A percentile compares a stretch with the other conserved stretches of the same genome.
These are phyloP conservation scores for Coemansia erecta DNA, from an alignment of 192 early-diverging fungal genomes.

Conservation along the genomic window DNA sequence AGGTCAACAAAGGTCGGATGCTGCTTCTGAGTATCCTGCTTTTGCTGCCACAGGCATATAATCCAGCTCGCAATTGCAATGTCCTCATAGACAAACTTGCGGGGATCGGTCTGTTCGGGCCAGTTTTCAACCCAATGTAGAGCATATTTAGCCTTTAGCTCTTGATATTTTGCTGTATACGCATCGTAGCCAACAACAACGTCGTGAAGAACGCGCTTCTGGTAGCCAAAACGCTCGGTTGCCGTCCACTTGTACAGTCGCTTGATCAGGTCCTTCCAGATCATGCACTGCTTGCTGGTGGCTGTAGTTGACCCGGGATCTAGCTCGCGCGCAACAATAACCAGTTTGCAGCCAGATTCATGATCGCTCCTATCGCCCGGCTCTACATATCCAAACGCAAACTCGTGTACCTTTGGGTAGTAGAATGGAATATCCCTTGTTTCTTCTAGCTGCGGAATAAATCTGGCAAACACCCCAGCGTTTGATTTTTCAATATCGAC, in stretches of 20 bases:
- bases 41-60: slow-evolving; percentile 68
- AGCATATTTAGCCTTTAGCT: slow-evolving; percentile 69
- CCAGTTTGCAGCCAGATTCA: slow-evolving; percentile 4
- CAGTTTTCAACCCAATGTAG: slow-evolving; percentile 66
- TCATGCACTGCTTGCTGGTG: slow-evolving; percentile 56
- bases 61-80: slow-evolving; percentile 83
- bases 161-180: slow-evolving; percentile 62
- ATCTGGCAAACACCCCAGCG: slow-evolving; percentile 20
- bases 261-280: slow-evolving; percentile 64
- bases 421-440: slow-evolving; percentile 46
- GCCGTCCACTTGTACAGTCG: slow-evolving; percentile 71
- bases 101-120: slow-evolving; percentile 81
- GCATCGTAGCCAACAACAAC: slow-evolving; percentile 65
- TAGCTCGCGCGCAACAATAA: slow-evolving; percentile 28
- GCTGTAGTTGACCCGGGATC: slow-evolving; percentile 13
- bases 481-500: slow-evolving; percentile 20
- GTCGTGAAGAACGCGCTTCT: slow-evolving; percentile 69
- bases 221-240: slow-evolving; percentile 69
- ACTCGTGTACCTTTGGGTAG: slow-evolving; percentile 41
- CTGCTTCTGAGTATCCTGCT: slow-evolving; percentile 6
- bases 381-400: slow-evolving; percentile 34
- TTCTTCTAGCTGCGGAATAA: slow-evolving; percentile 20
- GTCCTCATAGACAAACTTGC: slow-evolving; percentile 85
- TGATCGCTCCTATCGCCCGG: not conserved
- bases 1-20: slow-evolving; percentile 72